phyloP scores from a whole-genome alignment of 176 grass and related monocot species.

The Paspalum notatum region DNA sequence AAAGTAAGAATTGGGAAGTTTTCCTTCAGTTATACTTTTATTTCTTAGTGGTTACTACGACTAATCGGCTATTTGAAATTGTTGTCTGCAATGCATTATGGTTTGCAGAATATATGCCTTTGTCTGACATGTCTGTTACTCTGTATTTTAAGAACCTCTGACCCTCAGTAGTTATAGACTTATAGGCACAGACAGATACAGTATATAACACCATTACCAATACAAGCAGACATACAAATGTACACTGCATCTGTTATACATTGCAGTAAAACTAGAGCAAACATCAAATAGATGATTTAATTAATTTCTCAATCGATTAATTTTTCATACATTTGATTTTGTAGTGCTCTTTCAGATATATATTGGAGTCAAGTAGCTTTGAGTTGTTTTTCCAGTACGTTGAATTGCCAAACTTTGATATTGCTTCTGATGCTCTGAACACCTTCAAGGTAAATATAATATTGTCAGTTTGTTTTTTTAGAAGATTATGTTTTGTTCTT shows the following conservation, averaged over 20 bases:
- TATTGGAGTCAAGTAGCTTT: conserved; percentile 94
- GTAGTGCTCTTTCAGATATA: conserved; percentile 99
- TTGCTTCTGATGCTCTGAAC: conserved; percentile 98
- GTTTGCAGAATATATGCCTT: conserved; percentile 12
- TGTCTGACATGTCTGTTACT: background rate
- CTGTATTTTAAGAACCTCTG: background rate
- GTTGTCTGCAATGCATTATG: conserved; percentile 9
- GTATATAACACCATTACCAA: background rate
- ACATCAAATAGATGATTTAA: background rate
- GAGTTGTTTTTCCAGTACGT: conserved; percentile 98
- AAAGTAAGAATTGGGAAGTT: conserved; percentile 68
- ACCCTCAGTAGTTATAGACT: background rate
- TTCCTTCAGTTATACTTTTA: conserved; percentile 21
- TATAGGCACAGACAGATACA: background rate
- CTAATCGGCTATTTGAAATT: background rate
- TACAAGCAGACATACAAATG: background rate
- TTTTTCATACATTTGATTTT: conserved; percentile 87
- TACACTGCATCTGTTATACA: background rate
- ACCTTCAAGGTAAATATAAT: conserved; percentile 89
- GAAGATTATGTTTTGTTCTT: conserved; percentile 22
- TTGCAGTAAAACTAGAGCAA: conserved; percentile 14
- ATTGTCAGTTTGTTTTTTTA: conserved; percentile 23
- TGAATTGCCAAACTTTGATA: conserved; percentile 98
- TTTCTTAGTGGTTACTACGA: conserved; percentile 11
- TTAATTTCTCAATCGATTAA: conserved; percentile 47